Evolutionary conservation across 805 yeast genomes (phyloP).

Genomic region (Saturnispora zaruensis): DNA sequence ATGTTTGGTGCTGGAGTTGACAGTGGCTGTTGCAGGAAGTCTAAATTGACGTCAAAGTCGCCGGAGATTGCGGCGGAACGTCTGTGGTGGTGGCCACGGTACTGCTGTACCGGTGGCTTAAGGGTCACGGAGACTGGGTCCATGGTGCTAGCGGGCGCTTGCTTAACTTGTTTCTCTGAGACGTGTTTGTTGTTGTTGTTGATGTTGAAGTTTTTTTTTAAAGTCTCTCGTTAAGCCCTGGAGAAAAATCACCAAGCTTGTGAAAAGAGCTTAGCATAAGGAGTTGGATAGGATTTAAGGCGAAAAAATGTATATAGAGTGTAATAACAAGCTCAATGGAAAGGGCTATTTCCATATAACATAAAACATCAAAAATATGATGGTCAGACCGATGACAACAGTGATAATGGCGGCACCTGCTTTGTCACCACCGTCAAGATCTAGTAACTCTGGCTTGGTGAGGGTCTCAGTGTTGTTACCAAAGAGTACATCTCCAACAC

Average conservation of each 20-base stretch:
- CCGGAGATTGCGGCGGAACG: constrained; percentile 86
- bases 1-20: constrained; percentile 14
- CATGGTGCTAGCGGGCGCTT: not conserved
- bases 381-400: constrained; percentile 37
- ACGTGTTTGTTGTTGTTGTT: not conserved
- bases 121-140: constrained; percentile 15
- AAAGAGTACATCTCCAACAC: constrained; percentile 53
- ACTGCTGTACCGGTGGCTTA: constrained; percentile 22
- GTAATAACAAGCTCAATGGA: not conserved
- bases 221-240: not conserved
- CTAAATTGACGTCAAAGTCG: constrained; percentile 50
- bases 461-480: constrained; percentile 38
- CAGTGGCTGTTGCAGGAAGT: constrained; percentile 14
- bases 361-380: constrained; percentile 22
- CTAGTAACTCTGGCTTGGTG: constrained; percentile 31
- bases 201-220: not conserved
- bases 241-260: not conserved
- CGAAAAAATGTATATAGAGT: not conserved
- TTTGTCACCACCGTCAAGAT: constrained; percentile 37
- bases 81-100: constrained; percentile 66
- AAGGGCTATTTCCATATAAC: constrained; percentile 3
- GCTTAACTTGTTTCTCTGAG: not conserved
- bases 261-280: not conserved
- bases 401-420: constrained; percentile 71
- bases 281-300: not conserved